These are phyloP conservation scores for Boletus albobrunnescens DNA, from an alignment of 1,284 basidiomycete species.

Conservation along the genomic window DNA sequence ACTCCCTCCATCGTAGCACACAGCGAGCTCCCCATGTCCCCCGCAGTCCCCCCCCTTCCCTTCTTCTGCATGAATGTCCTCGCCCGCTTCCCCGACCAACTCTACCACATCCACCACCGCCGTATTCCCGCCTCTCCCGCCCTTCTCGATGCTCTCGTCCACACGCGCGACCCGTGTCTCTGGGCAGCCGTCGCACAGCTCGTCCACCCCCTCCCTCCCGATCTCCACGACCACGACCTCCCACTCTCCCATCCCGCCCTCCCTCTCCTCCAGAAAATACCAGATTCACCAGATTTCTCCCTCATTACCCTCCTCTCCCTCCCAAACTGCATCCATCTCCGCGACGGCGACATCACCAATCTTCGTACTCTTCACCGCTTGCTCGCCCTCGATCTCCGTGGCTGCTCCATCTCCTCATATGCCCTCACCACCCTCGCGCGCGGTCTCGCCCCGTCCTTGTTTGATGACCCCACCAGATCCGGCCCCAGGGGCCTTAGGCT, in stretches of 20 bases:
- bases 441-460: slow-evolving; percentile 18
- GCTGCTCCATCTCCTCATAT: slow-evolving; percentile 47
- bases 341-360: slow-evolving; percentile 48
- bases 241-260: slow-evolving; percentile 53
- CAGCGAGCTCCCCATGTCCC: not conserved
- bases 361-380: slow-evolving; percentile 52
- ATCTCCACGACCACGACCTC: slow-evolving; percentile 42
- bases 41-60: slow-evolving; percentile 20
- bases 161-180: slow-evolving; percentile 48
- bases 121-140: slow-evolving; percentile 36
- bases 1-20: not conserved
- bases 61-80: slow-evolving; percentile 41
- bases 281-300: slow-evolving; percentile 50
- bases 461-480: not conserved
- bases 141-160: slow-evolving; percentile 13
- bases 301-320: slow-evolving; percentile 61
- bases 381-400: slow-evolving; percentile 57
- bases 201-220: slow-evolving; percentile 47
- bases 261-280: slow-evolving; percentile 54
- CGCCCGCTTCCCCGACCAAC: slow-evolving; percentile 36
- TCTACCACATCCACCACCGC: slow-evolving; percentile 32
- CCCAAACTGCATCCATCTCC: slow-evolving; percentile 46
- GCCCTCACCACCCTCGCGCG: slow-evolving; percentile 46
- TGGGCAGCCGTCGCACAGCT: slow-evolving; percentile 62
- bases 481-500: slow-evolving; percentile 44